Percentiles rank a stretch among this genome's conserved stretches.
These are phyloP conservation scores for Tetrahymena borealis DNA, from an alignment of 73 alveolate genomes.

Conservation along the genomic window DNA sequence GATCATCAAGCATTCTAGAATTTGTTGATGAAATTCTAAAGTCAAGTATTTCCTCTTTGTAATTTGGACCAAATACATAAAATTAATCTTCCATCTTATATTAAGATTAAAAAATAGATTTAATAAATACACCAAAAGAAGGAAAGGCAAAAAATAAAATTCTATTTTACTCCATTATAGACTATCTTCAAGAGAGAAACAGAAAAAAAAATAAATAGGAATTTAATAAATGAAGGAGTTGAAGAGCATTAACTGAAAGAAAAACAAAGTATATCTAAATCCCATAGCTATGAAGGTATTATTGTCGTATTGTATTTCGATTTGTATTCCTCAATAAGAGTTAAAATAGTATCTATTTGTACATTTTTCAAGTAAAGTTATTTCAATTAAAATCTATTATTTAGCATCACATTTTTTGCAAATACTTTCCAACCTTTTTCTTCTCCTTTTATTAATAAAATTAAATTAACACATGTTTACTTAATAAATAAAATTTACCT, in stretches of 20 bases:
- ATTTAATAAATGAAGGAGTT: not conserved
- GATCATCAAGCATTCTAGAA: not conserved
- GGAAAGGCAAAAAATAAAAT: too few species aligned
- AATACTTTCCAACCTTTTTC: not conserved
- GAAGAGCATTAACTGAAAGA: not conserved
- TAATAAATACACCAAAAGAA: not conserved
- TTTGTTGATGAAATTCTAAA: not conserved
- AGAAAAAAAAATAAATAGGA: not conserved
- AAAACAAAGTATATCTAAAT: not conserved
- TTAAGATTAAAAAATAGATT: not conserved
- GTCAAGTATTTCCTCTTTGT: not conserved
- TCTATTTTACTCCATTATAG: not conserved
- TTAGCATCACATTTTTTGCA: not conserved
- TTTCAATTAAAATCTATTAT: not conserved
- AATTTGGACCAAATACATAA: not conserved
- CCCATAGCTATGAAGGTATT: not conserved
- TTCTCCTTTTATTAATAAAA: not conserved
- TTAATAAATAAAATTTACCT: not conserved
- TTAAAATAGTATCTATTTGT: not conserved
- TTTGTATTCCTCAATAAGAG: not conserved
- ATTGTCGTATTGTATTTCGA: not conserved
- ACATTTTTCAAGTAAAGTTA: not conserved
- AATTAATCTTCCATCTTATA: not conserved
- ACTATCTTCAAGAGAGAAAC: not conserved
- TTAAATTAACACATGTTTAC: not conserved